phyloP scores from a whole-genome alignment of 2,329 filamentous ascomycete species.

The Alternaria brassicae region DNA sequence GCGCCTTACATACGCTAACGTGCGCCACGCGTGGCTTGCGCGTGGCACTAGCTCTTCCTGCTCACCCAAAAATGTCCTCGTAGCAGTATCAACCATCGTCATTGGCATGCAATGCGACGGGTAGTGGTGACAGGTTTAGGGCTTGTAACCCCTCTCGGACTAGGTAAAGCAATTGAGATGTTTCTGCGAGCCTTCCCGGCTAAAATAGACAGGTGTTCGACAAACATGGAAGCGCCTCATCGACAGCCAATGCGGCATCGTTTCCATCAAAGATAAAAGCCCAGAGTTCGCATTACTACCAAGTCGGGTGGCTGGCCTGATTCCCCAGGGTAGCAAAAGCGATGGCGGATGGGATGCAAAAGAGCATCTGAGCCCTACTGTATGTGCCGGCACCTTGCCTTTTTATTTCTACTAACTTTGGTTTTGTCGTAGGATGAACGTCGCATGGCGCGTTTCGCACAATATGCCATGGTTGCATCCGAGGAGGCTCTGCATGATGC shows the following conservation, averaged over 20 bases:
- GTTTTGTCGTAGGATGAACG: conserved; percentile 63
- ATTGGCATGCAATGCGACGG: conserved; percentile 56
- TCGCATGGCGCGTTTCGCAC: conserved; percentile 88
- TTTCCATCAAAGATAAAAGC: conserved; percentile 71
- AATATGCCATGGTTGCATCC: conserved; percentile 87
- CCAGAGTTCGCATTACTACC: conserved; percentile 74
- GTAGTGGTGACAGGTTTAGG: conserved; percentile 60
- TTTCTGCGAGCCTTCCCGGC: neutral
- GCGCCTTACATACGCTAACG: neutral
- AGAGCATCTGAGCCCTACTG: conserved; percentile 54
- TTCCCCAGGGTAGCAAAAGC: conserved; percentile 64
- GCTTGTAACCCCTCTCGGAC: conserved; percentile 71
- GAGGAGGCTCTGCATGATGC: conserved; percentile 87
- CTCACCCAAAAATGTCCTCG: neutral
- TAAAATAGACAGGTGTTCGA: conserved; percentile 62
- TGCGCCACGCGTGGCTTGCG: conserved; percentile 26
- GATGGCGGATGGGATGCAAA: conserved; percentile 57
- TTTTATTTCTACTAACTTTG: conserved; percentile 46
- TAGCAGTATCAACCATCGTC: conserved; percentile 28
- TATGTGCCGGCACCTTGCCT: conserved; percentile 14
- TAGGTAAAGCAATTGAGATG: conserved; percentile 58
- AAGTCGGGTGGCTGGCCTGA: conserved; percentile 82
- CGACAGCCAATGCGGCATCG: conserved; percentile 79
- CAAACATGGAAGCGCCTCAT: conserved; percentile 83
- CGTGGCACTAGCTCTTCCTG: conserved; percentile 3